phyloP scores from a whole-genome alignment of 768 basidiomycete genomes.

The Suillus clintonianus region DNA sequence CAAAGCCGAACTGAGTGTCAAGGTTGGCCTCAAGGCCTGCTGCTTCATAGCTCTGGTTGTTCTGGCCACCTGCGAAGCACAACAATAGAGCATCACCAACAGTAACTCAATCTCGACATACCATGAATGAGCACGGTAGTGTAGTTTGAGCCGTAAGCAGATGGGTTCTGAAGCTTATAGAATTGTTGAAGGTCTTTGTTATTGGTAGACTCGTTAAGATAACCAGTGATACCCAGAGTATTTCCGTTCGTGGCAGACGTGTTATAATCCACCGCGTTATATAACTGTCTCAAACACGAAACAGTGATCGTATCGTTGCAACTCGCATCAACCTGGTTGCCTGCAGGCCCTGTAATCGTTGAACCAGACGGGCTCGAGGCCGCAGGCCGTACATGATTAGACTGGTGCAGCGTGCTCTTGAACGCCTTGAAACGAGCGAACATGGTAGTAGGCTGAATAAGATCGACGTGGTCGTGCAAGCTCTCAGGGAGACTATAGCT shows the following conservation, averaged over 20 bases:
- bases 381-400: constrained; percentile 9
- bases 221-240: constrained; percentile 55
- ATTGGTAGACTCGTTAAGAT: constrained; percentile 56
- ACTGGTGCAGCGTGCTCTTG: constrained; percentile 41
- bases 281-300: constrained; percentile 54
- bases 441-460: constrained; percentile 74
- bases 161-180: constrained; percentile 48
- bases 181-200: constrained; percentile 52
- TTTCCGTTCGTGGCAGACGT: constrained; percentile 46
- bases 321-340: constrained; percentile 44
- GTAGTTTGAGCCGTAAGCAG: constrained; percentile 52
- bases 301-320: constrained; percentile 56
- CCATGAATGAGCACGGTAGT: constrained; percentile 57
- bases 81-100: constrained; percentile 10
- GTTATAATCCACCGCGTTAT: constrained; percentile 50
- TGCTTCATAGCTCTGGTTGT: constrained; percentile 51
- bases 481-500: constrained; percentile 64
- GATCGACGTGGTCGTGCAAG: constrained; percentile 61
- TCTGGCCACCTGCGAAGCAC: constrained; percentile 50
- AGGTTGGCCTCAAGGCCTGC: constrained; percentile 69
- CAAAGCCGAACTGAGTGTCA: constrained; percentile 69
- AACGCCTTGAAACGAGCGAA: constrained; percentile 53
- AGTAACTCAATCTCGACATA: constrained; percentile 20
- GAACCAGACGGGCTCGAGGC: constrained; percentile 10
- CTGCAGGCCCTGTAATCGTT: constrained; percentile 31